phyloP scores from a whole-genome alignment of 2,329 filamentous ascomycete genomes.

The Lasiodiplodia sp. region DNA sequence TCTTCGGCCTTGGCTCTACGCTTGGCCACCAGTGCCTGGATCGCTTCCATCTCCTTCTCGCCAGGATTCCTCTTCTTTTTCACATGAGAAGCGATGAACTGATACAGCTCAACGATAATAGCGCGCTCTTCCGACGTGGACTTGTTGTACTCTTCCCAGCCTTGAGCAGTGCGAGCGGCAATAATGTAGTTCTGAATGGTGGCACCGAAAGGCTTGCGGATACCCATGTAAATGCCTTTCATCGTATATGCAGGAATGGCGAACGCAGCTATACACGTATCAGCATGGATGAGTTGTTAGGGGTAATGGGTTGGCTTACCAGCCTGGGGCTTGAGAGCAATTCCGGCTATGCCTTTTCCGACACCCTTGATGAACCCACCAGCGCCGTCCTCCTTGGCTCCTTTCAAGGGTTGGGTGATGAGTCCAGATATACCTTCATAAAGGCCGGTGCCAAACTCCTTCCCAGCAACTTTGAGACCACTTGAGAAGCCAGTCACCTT shows the following conservation, averaged over 20 bases:
- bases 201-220: constrained; percentile 73
- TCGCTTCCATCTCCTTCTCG: constrained; percentile 57
- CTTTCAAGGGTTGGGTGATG: constrained; percentile 77
- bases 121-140: constrained; percentile 66
- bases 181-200: constrained; percentile 82
- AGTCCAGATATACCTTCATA: constrained; percentile 84
- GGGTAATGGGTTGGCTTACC: constrained; percentile 47
- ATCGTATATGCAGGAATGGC: constrained; percentile 81
- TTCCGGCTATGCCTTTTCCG: constrained; percentile 81
- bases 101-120: constrained; percentile 72
- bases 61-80: constrained; percentile 62
- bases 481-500: constrained; percentile 80
- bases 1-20: constrained; percentile 16
- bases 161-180: constrained; percentile 77
- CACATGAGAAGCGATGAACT: constrained; percentile 65
- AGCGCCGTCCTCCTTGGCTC: constrained; percentile 69
- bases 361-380: constrained; percentile 79
- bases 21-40: constrained; percentile 52
- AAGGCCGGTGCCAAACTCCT: constrained; percentile 78
- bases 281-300: too few species aligned
- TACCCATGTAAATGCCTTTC: constrained; percentile 81
- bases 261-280: constrained; percentile 34
- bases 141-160: constrained; percentile 68
- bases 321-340: constrained; percentile 82
- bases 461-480: constrained; percentile 78